Base-by-base conservation (phyloP, 1,284 basidiomycete species). In the Pseudozyma tsukubaensis region DNA sequence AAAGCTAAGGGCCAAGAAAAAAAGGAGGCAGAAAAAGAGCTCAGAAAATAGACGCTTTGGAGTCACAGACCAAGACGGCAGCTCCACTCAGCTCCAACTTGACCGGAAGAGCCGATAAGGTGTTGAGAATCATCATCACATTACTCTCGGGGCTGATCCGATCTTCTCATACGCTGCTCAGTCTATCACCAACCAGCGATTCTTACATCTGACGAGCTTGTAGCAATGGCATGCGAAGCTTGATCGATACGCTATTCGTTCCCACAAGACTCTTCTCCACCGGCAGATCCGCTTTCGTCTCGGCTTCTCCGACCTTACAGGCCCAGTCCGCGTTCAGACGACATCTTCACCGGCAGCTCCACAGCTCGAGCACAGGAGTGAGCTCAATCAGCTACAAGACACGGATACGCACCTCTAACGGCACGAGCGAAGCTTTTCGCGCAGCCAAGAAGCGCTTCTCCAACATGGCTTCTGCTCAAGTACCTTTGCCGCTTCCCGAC, bases 401-500 rank as follows among this genome's bases (percentile, higher is more conserved):
- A 19, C 34, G 12, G 10, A 13, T 29, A 8, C 24, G 2, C 4
- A 11, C 6, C 21, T 18, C 19, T 29, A 14, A 3, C 21, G 29
- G 21, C 18, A 12, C 24, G 34, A 37, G 13, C 50, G 40, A 52
- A 42, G 40, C 24, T 18, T 42, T 16, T 39, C 39, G 19, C 5
- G 32, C 7, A 45, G 48, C 52, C 34, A 35, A 11, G 35, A 40
- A 56, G 16, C 52, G 59, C 34, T 19, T 14, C 42, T 45, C 11
- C 39, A 62, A 40, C 32, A 64, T 62, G 61, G 36, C 52, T 37
- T 54, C 54, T n/a, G 54, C 59, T 5, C 48, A 52, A 60, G 53
- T 19, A 32, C 18, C 40, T 21, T n/a, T 57, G 49, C 48, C 44
- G 9, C 65, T 83, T 35, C 78, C 73, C 19, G 82, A 83, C 59